Percentiles rank a stretch among this genome's conserved stretches.
These are phyloP conservation scores for Leishmania major DNA, from an alignment of 208 protist species.

Conservation along the genomic window DNA sequence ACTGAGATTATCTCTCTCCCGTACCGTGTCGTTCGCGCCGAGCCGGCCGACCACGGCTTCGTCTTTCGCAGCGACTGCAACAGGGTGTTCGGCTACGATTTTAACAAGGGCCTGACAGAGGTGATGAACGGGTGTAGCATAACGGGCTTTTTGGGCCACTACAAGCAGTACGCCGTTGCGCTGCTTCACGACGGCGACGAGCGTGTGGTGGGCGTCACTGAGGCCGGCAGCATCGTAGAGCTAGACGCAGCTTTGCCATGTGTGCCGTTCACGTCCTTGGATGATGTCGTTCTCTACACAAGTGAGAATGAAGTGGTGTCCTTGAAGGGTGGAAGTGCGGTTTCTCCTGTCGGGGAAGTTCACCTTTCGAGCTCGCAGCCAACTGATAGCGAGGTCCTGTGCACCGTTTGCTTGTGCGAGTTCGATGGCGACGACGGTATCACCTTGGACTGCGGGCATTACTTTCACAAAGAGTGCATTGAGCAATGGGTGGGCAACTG, in stretches of 20 bases:
- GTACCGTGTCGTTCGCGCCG: constrained; percentile 36
- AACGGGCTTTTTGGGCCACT: constrained; percentile 41
- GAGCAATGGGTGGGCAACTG: constrained; percentile 68
- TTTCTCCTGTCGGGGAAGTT: constrained; percentile 6
- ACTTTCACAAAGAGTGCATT: constrained; percentile 83
- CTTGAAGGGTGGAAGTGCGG: constrained; percentile 10
- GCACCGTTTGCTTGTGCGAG: constrained; percentile 82
- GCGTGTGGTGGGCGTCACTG: constrained; percentile 28
- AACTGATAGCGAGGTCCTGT: constrained; percentile 44
- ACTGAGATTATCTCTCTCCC: constrained; percentile 51
- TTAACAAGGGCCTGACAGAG: constrained; percentile 55
- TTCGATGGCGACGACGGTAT: constrained; percentile 73
- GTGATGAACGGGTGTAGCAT: constrained; percentile 21
- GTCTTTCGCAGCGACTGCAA: constrained; percentile 45
- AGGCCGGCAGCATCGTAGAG: constrained; percentile 26
- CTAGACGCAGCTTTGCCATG: constrained; percentile 10
- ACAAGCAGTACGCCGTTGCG: constrained; percentile 43
- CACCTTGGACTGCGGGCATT: constrained; percentile 85
- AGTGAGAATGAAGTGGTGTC: constrained; percentile 12
- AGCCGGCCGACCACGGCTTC: constrained; percentile 73
- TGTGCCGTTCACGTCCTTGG: constrained; percentile 10
- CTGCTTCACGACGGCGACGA: constrained; percentile 8
- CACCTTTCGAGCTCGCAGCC: constrained; percentile 18
- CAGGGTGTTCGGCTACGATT: constrained; percentile 65
- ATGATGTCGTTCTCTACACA: constrained; percentile 28